These are phyloP conservation scores for Mortierella alpina DNA, from an alignment of 192 early-diverging fungal genomes.

Conservation along the genomic window DNA sequence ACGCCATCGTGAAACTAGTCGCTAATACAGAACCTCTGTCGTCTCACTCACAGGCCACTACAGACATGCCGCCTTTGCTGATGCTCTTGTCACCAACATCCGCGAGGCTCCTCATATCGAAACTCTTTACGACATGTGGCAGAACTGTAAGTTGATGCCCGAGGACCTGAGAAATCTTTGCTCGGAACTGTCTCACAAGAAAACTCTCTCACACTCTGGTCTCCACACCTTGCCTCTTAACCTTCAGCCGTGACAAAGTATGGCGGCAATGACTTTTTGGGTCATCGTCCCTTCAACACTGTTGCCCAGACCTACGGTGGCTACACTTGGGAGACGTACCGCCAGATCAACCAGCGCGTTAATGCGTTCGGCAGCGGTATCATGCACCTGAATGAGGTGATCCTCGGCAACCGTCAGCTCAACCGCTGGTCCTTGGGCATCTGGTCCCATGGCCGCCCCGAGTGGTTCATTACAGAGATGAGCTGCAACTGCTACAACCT, in stretches of 20 bases:
- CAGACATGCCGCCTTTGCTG: slow-evolving; percentile 53
- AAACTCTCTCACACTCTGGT: not conserved
- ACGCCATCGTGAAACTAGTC: not conserved
- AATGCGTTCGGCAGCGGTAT: slow-evolving; percentile 78
- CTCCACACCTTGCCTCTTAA: not conserved
- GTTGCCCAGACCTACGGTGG: slow-evolving; percentile 70
- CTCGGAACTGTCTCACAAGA: not conserved
- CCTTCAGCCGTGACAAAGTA: slow-evolving; percentile 63
- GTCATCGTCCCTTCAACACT: slow-evolving; percentile 69
- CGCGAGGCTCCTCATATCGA: slow-evolving; percentile 60
- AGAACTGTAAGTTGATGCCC: slow-evolving; percentile 52
- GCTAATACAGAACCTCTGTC: not conserved
- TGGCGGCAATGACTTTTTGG: slow-evolving; percentile 70
- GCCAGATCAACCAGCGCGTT: slow-evolving; percentile 67
- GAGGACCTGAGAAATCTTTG: not conserved
- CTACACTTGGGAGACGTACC: slow-evolving; percentile 80
- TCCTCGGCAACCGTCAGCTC: slow-evolving; percentile 44
- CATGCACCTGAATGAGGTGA: slow-evolving; percentile 67
- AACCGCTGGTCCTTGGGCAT: slow-evolving; percentile 69
- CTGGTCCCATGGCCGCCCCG: slow-evolving; percentile 73
- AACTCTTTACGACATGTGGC: slow-evolving; percentile 61
- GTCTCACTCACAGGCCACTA: slow-evolving; percentile 55
- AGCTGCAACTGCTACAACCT: slow-evolving; percentile 67
- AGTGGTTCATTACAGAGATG: slow-evolving; percentile 66
- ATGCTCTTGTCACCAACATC: slow-evolving; percentile 44